phyloP scores from a whole-genome alignment of 31 red algal genomes.

The Odonthalia washingtoniensis region DNA sequence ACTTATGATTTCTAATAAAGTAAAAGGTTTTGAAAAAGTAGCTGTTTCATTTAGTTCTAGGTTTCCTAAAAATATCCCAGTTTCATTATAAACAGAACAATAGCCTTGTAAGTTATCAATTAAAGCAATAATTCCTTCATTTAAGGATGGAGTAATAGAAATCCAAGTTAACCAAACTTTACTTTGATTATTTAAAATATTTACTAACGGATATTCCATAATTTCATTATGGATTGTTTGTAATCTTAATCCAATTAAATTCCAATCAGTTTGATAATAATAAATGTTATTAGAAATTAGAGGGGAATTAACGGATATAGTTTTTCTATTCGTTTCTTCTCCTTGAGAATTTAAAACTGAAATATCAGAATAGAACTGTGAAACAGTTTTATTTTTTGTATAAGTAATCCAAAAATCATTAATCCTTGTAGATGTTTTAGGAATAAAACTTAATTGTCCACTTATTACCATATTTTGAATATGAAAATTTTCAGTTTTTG shows the following conservation, averaged over 20 bases:
- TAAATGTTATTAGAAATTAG: constrained; percentile 20
- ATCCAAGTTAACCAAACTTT: constrained; percentile 28
- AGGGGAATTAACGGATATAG: constrained; percentile 45
- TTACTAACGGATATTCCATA: constrained; percentile 38
- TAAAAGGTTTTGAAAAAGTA: background rate
- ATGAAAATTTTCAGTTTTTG: constrained; percentile 48
- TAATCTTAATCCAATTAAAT: constrained; percentile 26
- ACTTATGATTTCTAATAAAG: constrained; percentile 29
- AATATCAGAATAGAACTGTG: constrained; percentile 50
- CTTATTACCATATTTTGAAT: constrained; percentile 30
- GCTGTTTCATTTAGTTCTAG: constrained; percentile 6
- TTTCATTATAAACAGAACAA: constrained; percentile 13
- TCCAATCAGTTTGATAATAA: constrained; percentile 56
- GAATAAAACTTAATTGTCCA: constrained; percentile 8
- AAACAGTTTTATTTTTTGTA: constrained; percentile 28
- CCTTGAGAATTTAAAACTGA: constrained; percentile 25
- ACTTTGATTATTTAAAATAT: constrained; percentile 18
- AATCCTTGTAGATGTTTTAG: background rate
- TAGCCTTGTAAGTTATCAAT: constrained; percentile 41
- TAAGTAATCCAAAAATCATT: constrained; percentile 51
- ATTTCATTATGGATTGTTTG: background rate
- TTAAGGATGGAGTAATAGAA: background rate
- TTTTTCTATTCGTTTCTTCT: background rate
- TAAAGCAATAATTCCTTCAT: constrained; percentile 5
- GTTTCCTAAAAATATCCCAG: background rate